Evolutionary conservation across 495 filamentous ascomycete species (phyloP).

Genomic region (Aspergillus diversus): DNA sequence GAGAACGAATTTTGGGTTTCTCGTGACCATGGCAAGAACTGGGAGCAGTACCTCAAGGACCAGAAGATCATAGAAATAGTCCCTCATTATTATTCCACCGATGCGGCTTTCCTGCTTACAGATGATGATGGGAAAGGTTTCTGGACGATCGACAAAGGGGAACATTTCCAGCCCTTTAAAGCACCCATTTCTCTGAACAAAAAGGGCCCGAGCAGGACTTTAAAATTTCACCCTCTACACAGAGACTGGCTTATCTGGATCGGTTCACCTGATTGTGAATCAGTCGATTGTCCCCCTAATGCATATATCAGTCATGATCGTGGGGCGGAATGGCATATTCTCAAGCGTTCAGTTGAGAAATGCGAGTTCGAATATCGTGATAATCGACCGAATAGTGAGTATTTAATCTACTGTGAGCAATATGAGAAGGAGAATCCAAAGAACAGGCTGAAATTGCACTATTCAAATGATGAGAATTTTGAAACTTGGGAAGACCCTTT

Average conservation of each 20-base stretch:
- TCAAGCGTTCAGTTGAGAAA: slow-evolving; percentile 67
- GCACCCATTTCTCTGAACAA: slow-evolving; percentile 50
- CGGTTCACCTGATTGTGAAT: slow-evolving; percentile 63
- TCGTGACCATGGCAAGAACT: slow-evolving; percentile 84
- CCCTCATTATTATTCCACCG: slow-evolving; percentile 76
- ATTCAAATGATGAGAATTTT: slow-evolving; percentile 67
- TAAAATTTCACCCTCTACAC: slow-evolving; percentile 79
- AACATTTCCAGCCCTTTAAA: slow-evolving; percentile 68
- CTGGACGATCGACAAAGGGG: slow-evolving; percentile 77
- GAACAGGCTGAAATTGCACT: slow-evolving; percentile 68
- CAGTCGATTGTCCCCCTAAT: slow-evolving; percentile 63
- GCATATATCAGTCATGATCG: slow-evolving; percentile 75
- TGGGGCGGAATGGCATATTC: slow-evolving; percentile 72
- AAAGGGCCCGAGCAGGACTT: slow-evolving; percentile 46
- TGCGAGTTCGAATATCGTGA: slow-evolving; percentile 82
- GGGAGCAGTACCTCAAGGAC: slow-evolving; percentile 65
- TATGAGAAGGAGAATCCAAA: slow-evolving; percentile 61
- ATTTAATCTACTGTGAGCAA: slow-evolving; percentile 82
- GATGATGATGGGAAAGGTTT: slow-evolving; percentile 60
- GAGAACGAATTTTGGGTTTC: slow-evolving; percentile 68
- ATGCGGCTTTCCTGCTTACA: slow-evolving; percentile 85
- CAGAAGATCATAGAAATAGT: slow-evolving; percentile 68
- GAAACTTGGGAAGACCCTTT: slow-evolving; percentile 56
- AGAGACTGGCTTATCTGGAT: slow-evolving; percentile 91
- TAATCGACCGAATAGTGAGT: slow-evolving; percentile 58